These are phyloP conservation scores for Cercophora samala DNA, from an alignment of 495 filamentous ascomycete genomes.

Conservation along the genomic window DNA sequence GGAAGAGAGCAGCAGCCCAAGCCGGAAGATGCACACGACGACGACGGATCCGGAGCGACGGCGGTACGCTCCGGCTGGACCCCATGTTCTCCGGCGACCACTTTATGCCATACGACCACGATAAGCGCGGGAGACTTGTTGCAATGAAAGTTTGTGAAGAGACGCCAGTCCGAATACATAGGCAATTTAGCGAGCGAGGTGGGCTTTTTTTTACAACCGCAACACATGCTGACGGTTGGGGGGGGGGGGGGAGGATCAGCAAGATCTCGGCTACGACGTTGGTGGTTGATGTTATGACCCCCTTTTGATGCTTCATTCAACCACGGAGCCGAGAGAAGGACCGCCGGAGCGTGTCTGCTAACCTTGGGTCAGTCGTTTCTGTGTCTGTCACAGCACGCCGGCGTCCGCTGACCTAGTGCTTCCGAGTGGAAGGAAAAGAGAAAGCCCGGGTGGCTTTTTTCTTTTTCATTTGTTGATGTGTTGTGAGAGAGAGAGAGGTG, in stretches of 20 bases:
- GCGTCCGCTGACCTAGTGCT: not conserved
- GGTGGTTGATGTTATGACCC: not conserved
- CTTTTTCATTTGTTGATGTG: too few species aligned
- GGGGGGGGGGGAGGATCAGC: not conserved
- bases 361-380: too few species aligned
- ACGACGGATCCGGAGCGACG: constrained; percentile 3
- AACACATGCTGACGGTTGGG: not conserved
- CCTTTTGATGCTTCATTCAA: not conserved
- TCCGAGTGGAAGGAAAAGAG: constrained; percentile 1
- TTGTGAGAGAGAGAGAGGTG: too few species aligned
- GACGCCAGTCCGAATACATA: not conserved
- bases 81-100: too few species aligned
- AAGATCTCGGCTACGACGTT: constrained; percentile 4
- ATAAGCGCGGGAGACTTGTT: not conserved
- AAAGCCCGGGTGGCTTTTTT: not conserved
- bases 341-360: not conserved
- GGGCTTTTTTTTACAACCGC: not conserved
- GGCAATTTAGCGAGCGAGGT: not conserved
- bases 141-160: not conserved
- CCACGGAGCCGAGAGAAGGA: not conserved
- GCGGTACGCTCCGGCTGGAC: not conserved
- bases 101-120: not conserved
- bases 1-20: not conserved
- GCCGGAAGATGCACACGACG: not conserved
- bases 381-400: not conserved